Base-by-base conservation (phyloP, 192 early-diverging fungal species). In the Coemansia sp. region DNA sequence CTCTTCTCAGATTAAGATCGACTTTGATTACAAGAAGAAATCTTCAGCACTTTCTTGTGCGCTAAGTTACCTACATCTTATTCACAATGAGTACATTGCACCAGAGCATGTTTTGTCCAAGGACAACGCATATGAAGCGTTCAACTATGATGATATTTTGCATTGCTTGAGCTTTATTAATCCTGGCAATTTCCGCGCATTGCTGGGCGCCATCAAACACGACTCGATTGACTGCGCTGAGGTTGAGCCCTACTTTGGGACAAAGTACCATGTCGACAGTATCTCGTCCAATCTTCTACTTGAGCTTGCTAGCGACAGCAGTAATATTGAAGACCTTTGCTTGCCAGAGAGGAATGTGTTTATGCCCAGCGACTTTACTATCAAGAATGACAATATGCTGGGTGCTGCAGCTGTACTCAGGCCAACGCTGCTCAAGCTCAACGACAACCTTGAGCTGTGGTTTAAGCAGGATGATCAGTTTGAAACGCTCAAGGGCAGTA, bases 391-490 rank as follows among this genome's bases (percentile, higher is more conserved):
- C 31, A 14, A 24, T 2, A 22, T 22, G 1, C 19, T 25, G 11
- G 11, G 47, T 2, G 46, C 14, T 5, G 27, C 65, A 4, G 59
- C 59, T 8, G 36, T 40, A 38, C 32, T 53, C 25, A 49, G 45
- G 31, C 76, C 68, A 14, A 51, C 51, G 40, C 58, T 73, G 22
- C 46, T 79, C 14, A 47, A 35, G 24, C 56, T 32, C 27, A 65
- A 43, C 0, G 60, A 75, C 22, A 51, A 11, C 6, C 27, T 60
- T 38, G 87, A 94, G 6, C 57, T 97, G 64, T 99, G 97, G 97
- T 88, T 94, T 66, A 96, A 96, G 71, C 90, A 92, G 63, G 96
- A 97, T 70, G 90, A 94, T 64, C 92, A 83, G 3, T 99, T 94
- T 64, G 89, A 85, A 84, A 85, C 91, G 4, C 94, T 96, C 25